These are phyloP conservation scores for Fusarium verticillioides DNA, from an alignment of 2,329 filamentous ascomycete genomes.

Conservation along the genomic window DNA sequence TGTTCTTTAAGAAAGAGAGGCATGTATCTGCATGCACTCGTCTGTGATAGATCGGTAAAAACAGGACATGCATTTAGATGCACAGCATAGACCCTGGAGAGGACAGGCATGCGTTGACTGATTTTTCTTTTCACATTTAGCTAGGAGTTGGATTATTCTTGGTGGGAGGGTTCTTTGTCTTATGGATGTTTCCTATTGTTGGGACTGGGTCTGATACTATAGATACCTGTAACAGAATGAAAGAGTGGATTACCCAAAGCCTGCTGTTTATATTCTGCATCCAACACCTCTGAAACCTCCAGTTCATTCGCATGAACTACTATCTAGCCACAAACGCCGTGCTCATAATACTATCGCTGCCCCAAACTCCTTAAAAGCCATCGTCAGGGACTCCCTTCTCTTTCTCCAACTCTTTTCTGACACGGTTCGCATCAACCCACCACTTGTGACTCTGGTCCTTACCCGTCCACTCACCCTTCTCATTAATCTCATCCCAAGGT, in stretches of 20 bases:
- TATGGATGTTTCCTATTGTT: background rate
- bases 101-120: background rate
- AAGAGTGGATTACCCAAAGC: background rate
- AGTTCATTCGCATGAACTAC: background rate
- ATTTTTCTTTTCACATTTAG: background rate
- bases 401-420: slow-evolving; percentile 56
- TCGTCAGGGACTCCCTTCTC: slow-evolving; percentile 50
- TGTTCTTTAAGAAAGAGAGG: slow-evolving; percentile 30
- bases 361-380: slow-evolving; percentile 25
- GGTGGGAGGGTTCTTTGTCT: background rate
- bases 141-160: slow-evolving; percentile 31
- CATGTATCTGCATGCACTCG: slow-evolving; percentile 18
- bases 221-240: slow-evolving; percentile 41
- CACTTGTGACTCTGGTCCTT: slow-evolving; percentile 63
- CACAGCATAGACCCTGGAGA: slow-evolving; percentile 35
- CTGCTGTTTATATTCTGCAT: background rate
- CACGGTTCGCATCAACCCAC: slow-evolving; percentile 64
- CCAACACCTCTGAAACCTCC: background rate
- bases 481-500: slow-evolving; percentile 67
- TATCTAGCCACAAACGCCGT: slow-evolving; percentile 1
- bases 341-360: background rate
- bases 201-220: slow-evolving; percentile 19
- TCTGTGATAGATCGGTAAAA: slow-evolving; percentile 41
- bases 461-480: slow-evolving; percentile 56
- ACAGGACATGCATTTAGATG: slow-evolving; percentile 32